Evolutionary conservation across 2,329 filamentous ascomycete species (phyloP).

Genomic region (Fusarium goolgardi): DNA sequence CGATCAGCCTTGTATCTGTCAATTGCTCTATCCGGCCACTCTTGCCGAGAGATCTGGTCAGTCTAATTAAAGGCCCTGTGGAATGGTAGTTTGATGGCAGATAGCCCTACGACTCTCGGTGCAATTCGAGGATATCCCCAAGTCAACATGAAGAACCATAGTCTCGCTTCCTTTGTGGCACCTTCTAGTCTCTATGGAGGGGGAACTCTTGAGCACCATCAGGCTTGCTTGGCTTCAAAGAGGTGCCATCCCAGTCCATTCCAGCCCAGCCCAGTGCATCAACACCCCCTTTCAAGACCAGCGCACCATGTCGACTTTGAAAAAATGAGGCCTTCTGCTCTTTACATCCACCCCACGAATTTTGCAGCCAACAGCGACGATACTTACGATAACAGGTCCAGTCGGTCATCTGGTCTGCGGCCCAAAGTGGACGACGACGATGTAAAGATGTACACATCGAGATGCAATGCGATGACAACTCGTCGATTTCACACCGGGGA

Average conservation of each 20-base stretch:
- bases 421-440: conserved; percentile 3
- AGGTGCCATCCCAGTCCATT: conserved; percentile 9
- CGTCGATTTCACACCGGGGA: conserved; percentile 23
- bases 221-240: conserved; percentile 4
- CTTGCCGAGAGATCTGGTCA: conserved; percentile 4
- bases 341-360: conserved; percentile 32
- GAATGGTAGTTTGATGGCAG: conserved; percentile 6
- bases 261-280: neutral
- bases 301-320: conserved; percentile 7
- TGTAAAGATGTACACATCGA: conserved; percentile 20
- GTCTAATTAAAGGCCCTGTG: neutral
- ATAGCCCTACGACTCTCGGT: neutral
- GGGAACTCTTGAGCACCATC: neutral
- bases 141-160: neutral
- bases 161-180: neutral
- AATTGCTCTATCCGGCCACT: neutral
- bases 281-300: conserved; percentile 29
- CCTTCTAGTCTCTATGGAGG: too few species aligned
- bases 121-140: neutral
- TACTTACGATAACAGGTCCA: conserved; percentile 8
- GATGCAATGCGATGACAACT: conserved; percentile 29
- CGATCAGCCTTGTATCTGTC: conserved; percentile 25
- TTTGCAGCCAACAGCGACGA: neutral
- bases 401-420: neutral
- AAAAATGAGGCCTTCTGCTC: conserved; percentile 19